These are phyloP conservation scores for Coniochaeta sp. DNA, from an alignment of 2,329 filamentous ascomycete genomes.

Conservation along the genomic window DNA sequence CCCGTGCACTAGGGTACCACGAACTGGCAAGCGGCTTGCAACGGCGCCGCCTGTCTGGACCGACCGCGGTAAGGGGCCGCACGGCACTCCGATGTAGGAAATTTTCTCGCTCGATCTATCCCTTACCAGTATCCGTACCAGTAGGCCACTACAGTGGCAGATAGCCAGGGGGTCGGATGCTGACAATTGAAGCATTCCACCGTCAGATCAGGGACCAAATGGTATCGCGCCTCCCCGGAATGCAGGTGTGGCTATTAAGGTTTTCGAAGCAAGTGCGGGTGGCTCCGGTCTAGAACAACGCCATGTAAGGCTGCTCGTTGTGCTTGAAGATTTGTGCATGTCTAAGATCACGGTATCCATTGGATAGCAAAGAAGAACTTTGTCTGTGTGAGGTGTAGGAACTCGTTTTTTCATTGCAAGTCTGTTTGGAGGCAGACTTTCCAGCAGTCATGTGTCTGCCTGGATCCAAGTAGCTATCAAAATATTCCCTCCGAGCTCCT, in stretches of 20 bases:
- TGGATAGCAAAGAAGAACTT: background rate
- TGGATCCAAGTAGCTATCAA: background rate
- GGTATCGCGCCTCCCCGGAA: background rate
- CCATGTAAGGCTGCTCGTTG: background rate
- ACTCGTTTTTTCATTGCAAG: background rate
- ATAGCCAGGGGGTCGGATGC: background rate
- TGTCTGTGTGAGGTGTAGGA: background rate
- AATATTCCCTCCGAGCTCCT: background rate
- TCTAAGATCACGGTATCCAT: background rate
- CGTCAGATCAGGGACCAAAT: background rate
- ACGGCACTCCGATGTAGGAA: background rate
- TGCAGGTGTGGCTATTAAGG: background rate
- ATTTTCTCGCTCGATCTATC: background rate
- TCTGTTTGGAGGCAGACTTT: background rate
- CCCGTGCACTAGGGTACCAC: background rate
- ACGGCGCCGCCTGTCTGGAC: background rate
- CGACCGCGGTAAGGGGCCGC: background rate
- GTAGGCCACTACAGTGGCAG: too few relatives aligned
- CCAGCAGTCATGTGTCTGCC: slow-evolving; percentile 1
- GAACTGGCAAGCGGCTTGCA: background rate
- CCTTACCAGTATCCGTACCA: too few relatives aligned
- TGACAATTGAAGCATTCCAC: background rate
- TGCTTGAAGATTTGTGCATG: background rate
- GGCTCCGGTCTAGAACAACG: background rate
- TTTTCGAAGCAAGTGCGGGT: background rate